Evolutionary conservation across 179 eudicot genomes (phyloP), one percentile per base, ranked within the genome.

Genomic region (Actinidia polygama): DNA sequence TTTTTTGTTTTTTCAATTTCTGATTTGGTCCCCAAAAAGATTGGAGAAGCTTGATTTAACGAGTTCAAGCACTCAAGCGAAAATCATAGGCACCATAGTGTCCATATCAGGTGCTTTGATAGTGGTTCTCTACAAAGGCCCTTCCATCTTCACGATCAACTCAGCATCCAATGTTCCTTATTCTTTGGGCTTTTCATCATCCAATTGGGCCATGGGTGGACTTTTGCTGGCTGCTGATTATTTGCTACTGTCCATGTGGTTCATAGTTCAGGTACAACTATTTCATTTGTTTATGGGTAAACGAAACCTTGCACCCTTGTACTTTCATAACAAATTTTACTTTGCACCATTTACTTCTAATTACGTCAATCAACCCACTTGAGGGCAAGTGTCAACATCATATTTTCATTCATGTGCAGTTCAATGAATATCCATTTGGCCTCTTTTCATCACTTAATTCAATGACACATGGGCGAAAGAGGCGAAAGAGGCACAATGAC

Each of bases 31-130:
- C 18, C 63, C 12, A 12, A 71, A 21, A 53, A 90, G 92, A 89
- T 89, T 92, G 95, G 95, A 92, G 81, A 91, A 85, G 83, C 40
- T 92, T 24, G 87, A 83, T 58, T n/a, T 87, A 26, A 87, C 85
- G 77, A 92, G 91, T 83, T 69, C 75, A 78, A 91, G 88, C 83
- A 90, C 87, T 75, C 83, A 75, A 70, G 90, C 91, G 11, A 92
- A 92, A 83, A 77, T 91, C 47, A 21, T 87, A 58, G 95, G 95
- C 75, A 91, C 95, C 47, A 15, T 89, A 16, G 87, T 92, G 10
- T 92, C 95, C 4, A 86, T 92, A 79, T 69, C 84, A 11, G 95
- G 95, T 11, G 95, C 94, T 66, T 84, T 92, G 62, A 78, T 92
- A 14, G 95, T 92, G 6, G 89, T 91, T 49, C 85, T 92, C 30